Base-by-base conservation (phyloP, 352 stramenopile species). In the Phytophthora multivora region DNA sequence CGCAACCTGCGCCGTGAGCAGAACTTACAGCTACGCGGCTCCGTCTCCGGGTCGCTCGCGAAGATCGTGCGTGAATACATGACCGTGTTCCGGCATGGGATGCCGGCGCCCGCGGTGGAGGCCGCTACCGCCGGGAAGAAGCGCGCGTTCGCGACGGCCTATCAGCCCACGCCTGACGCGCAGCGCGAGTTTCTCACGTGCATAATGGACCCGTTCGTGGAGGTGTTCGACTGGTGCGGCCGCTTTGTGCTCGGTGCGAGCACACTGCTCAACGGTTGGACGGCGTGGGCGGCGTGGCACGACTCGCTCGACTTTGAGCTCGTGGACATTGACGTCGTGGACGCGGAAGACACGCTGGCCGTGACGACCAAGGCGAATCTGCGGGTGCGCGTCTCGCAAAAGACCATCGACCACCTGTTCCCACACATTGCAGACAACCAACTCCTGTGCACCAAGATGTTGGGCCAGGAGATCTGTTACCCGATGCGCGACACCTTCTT, bases 21-120 rank as follows among this genome's bases (percentile, higher is more conserved):
- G 39, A 59, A 51, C n/a, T 21, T 89, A 15, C 59, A 75, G 13
- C 42, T 71, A 13, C 42, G 62, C 10, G 45, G 66, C 47, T 77
- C 63, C 23, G 43, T 64, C 36, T 66, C 61, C 0, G 71, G 71
- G 9, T 82, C 79, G 23, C 62, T 86, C 23, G 74, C 63, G 23
- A 77, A 70, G 35, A 65, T 86, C 42, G 63, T 78, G 18, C 72
- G 56, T 5, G 64, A 86, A 57, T 86, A 86, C 58, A 86, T 75
- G 66, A 58, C 59, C 1, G 51, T 89, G n/a, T 89, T 89, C 55
- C 49, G 76, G 33, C 62, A 69, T 33, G 79, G 79, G 18, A 79
- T 86, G 62, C 47, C 58, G 0, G 42, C 43, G 7, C 40, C 55
- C 13, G 39, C 41, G 16, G 46, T 61, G 40, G 66, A 71, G 39